These are phyloP conservation scores for Lactarius sp. DNA, from an alignment of 768 basidiomycete genomes.

Conservation along the genomic window DNA sequence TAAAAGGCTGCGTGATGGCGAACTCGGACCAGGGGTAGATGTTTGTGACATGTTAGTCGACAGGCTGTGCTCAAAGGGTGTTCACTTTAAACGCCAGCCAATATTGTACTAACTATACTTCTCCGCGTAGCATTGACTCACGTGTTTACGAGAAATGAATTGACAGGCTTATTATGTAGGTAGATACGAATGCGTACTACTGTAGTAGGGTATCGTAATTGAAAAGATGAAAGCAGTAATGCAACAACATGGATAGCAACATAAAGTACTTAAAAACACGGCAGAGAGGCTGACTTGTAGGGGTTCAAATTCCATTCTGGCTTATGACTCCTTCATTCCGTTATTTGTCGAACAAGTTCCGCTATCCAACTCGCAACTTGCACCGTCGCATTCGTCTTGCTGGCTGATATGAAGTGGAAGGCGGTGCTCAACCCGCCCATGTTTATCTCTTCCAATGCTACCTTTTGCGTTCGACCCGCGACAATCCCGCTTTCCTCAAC, in stretches of 20 bases:
- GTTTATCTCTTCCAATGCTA: conserved; percentile 60
- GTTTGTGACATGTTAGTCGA: not conserved
- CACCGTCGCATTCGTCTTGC: conserved; percentile 38
- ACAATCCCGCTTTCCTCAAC: conserved; percentile 47
- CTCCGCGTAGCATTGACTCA: not conserved
- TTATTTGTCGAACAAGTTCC: conserved; percentile 49
- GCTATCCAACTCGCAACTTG: conserved; percentile 76
- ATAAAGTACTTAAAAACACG: conserved; percentile 17
- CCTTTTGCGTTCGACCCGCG: conserved; percentile 47
- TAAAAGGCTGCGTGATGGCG: conserved; percentile 31
- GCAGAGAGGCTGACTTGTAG: conserved; percentile 21
- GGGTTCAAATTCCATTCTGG: not conserved
- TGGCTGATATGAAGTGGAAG: conserved; percentile 61
- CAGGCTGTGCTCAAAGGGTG: not conserved
- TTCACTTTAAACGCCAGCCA: not conserved
- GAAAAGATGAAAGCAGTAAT: conserved; percentile 12
- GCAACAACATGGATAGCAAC: conserved; percentile 16
- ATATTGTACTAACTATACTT: too few relatives aligned
- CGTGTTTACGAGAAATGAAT: not conserved
- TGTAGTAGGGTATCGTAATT: conserved; percentile 23
- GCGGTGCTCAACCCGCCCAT: conserved; percentile 74
- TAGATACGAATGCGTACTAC: conserved; percentile 12
- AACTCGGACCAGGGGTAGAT: conserved; percentile 27
- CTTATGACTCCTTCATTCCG: conserved; percentile 37
- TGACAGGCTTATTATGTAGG: conserved; percentile 11